Evolutionary conservation across 2,329 filamentous ascomycete genomes (phyloP).

Genomic region (Xylariaceae sp.): DNA sequence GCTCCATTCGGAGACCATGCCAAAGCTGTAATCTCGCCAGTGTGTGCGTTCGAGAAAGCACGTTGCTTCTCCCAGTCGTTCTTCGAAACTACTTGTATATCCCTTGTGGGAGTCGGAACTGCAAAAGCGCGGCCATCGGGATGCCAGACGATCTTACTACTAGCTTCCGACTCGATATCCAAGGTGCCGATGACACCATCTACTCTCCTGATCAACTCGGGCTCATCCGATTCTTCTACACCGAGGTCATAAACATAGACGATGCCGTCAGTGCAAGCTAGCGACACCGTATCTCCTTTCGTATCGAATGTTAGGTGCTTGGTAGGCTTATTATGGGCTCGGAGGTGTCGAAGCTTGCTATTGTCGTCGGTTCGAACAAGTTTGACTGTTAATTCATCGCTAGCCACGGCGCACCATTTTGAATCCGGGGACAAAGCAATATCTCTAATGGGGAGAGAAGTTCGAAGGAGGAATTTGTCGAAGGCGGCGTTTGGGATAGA

Average conservation of each 20-base stretch:
- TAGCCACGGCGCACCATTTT: constrained; percentile 92
- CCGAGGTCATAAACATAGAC: constrained; percentile 85
- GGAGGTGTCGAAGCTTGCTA: constrained; percentile 74
- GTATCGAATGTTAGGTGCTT: constrained; percentile 91
- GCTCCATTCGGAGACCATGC: constrained; percentile 96
- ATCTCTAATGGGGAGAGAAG: constrained; percentile 85
- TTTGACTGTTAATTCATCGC: constrained; percentile 92
- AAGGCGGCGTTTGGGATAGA: constrained; percentile 76
- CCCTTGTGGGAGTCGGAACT: constrained; percentile 78
- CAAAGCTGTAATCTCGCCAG: constrained; percentile 82
- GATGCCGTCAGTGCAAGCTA: constrained; percentile 87
- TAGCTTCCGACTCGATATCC: constrained; percentile 78
- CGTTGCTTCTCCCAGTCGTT: constrained; percentile 89
- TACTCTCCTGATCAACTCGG: constrained; percentile 80
- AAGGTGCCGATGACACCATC: constrained; percentile 83
- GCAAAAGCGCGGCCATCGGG: constrained; percentile 93
- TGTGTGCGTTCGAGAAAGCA: constrained; percentile 78
- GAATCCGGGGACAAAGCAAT: constrained; percentile 81
- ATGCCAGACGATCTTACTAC: constrained; percentile 83
- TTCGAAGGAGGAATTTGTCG: constrained; percentile 82
- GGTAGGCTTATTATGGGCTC: constrained; percentile 84
- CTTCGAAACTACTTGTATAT: constrained; percentile 86
- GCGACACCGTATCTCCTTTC: constrained; percentile 73
- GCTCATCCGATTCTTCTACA: constrained; percentile 67
- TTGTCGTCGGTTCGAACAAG: constrained; percentile 84